Conservation (phyloP, 306 rosid genomes). For the Acacia melanoxylon region DNA sequence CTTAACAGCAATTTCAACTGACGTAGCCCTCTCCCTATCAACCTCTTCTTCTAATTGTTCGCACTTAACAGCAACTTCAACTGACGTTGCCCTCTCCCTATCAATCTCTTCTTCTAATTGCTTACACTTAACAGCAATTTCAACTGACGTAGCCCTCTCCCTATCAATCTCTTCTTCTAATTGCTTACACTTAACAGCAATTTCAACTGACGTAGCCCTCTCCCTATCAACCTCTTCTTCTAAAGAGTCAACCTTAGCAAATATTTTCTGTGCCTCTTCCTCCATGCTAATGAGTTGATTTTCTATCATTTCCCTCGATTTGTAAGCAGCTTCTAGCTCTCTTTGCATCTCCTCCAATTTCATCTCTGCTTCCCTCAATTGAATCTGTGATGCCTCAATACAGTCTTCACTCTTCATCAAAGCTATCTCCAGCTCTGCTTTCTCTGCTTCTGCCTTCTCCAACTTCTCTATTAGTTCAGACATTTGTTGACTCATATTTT, state of each 20-base stretch:
- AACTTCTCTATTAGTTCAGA: slow-evolving; percentile 53
- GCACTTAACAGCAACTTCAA: slow-evolving; percentile 48
- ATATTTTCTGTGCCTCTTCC: slow-evolving; percentile 59
- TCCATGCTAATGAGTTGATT: slow-evolving; percentile 64
- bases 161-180: slow-evolving; percentile 55
- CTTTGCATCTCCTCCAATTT: slow-evolving; percentile 61
- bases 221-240: slow-evolving; percentile 57
- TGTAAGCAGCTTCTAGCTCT: slow-evolving; percentile 54
- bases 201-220: slow-evolving; percentile 54
- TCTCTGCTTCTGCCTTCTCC: slow-evolving; percentile 61
- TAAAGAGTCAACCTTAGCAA: slow-evolving; percentile 50
- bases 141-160: slow-evolving; percentile 56
- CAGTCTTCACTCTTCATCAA: slow-evolving; percentile 53
- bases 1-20: slow-evolving; percentile 46
- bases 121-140: slow-evolving; percentile 45
- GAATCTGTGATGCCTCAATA: slow-evolving; percentile 54
- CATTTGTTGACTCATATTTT: slow-evolving; percentile 55
- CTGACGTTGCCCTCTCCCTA: slow-evolving; percentile 54
- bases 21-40: slow-evolving; percentile 52
- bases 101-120: slow-evolving; percentile 52
- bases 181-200: slow-evolving; percentile 38
- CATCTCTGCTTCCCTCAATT: slow-evolving; percentile 57
- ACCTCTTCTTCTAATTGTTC: slow-evolving; percentile 52
- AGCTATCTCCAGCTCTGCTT: slow-evolving; percentile 62
- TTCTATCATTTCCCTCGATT: slow-evolving; percentile 61